Conservation (phyloP, 2,329 filamentous ascomycete species). For the Xylaria sp. region DNA sequence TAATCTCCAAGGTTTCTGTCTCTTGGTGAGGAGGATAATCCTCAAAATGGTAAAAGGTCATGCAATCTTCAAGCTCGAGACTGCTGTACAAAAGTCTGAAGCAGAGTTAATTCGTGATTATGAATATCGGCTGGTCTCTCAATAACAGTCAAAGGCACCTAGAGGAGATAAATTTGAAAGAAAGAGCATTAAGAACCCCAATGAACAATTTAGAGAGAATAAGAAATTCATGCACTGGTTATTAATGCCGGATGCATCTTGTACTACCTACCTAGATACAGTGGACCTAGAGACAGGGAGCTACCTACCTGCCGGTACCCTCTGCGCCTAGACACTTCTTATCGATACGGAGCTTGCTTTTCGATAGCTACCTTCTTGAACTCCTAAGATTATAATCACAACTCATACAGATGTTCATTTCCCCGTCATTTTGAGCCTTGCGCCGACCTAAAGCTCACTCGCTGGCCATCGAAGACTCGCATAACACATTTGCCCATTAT, state of each 20-base stretch:
- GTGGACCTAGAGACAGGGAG: no score
- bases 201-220: no score
- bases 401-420: neutral
- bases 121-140: neutral
- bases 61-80: neutral
- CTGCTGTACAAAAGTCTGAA: neutral
- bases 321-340: constrained; percentile 6
- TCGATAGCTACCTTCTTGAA: constrained; percentile 26
- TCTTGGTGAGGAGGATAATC: neutral
- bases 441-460: neutral
- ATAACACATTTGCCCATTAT: constrained; percentile 55
- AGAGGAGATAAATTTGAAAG: no score
- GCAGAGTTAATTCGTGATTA: neutral
- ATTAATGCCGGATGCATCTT: no score
- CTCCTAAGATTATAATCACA: constrained; percentile 4
- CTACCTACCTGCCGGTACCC: no score
- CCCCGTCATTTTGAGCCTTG: neutral
- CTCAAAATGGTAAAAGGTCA: neutral
- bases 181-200: no score
- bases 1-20: neutral
- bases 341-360: constrained; percentile 37
- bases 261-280: no score
- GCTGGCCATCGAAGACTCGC: neutral
- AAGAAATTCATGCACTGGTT: no score
- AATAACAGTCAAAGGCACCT: neutral